Conservation (phyloP, 164 flowering plant species). For the Chimonanthus praecox region DNA sequence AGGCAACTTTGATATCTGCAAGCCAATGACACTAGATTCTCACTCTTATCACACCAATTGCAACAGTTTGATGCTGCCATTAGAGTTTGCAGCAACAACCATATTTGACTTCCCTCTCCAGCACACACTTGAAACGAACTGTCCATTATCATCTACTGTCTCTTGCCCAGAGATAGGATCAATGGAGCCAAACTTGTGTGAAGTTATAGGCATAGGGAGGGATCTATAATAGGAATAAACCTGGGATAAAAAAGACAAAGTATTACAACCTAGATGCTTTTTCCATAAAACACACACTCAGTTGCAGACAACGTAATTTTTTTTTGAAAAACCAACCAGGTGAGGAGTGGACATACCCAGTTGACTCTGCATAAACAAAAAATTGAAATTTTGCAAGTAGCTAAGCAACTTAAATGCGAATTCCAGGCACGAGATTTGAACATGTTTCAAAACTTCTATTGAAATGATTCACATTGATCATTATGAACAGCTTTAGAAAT, state of each 20-base stretch:
- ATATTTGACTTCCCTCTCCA: conserved; percentile 81
- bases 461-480: neutral
- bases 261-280: neutral
- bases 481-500: neutral
- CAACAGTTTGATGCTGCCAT: conserved; percentile 78
- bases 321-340: neutral
- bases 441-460: neutral
- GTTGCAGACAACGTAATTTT: neutral
- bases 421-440: too few species aligned
- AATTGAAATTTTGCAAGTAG: too few species aligned
- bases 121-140: conserved; percentile 93
- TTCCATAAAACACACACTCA: neutral
- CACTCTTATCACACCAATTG: conserved; percentile 51
- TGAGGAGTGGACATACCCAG: neutral
- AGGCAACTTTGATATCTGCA: neutral
- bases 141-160: conserved; percentile 73
- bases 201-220: conserved; percentile 87
- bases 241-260: conserved; percentile 28
- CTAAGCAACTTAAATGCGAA: too few species aligned
- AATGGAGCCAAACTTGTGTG: conserved; percentile 85
- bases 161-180: conserved; percentile 88
- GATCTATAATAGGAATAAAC: conserved; percentile 82
- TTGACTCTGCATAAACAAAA: too few species aligned
- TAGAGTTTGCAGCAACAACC: conserved; percentile 85
- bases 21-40: neutral